Evolutionary conservation across 768 basidiomycete genomes (phyloP).

Genomic region (Guyanaporus albipodus): DNA sequence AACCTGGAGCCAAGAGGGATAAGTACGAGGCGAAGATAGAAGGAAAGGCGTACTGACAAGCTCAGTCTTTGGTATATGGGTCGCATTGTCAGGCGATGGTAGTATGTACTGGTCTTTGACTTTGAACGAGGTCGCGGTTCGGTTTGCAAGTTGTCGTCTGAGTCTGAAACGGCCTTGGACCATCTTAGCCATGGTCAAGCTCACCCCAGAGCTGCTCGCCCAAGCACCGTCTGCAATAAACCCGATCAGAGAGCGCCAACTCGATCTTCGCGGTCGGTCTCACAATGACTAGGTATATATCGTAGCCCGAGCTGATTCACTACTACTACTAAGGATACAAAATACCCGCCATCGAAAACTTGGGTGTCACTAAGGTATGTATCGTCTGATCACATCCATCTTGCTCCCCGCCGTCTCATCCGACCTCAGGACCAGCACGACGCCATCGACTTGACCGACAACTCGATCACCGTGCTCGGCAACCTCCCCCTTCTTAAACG

Average conservation of each 20-base stretch:
- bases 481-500: slow-evolving; percentile 87
- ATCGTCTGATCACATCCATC: slow-evolving; percentile 17
- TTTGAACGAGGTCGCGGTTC: too few species aligned
- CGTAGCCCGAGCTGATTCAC: slow-evolving; percentile 12
- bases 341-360: slow-evolving; percentile 94
- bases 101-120: too few species aligned
- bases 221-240: slow-evolving; percentile 76
- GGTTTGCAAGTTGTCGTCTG: slow-evolving; percentile 31
- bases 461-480: slow-evolving; percentile 74
- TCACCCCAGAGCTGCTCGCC: slow-evolving; percentile 90
- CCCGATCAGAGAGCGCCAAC: slow-evolving; percentile 82
- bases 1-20: slow-evolving; percentile 44
- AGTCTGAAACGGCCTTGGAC: slow-evolving; percentile 35
- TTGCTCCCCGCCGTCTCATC: slow-evolving; percentile 13
- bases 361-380: slow-evolving; percentile 84
- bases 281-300: slow-evolving; percentile 11
- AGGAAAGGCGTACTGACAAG: slow-evolving; percentile 43
- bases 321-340: slow-evolving; percentile 63
- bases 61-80: slow-evolving; percentile 69
- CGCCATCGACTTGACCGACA: slow-evolving; percentile 92
- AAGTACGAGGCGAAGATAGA: neutral
- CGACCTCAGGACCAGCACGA: slow-evolving; percentile 80
- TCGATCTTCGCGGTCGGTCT: slow-evolving; percentile 79
- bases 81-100: too few species aligned
- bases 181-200: slow-evolving; percentile 62